Evolutionary conservation across 768 basidiomycete species (phyloP).

Genomic region (Boletus sp.): DNA sequence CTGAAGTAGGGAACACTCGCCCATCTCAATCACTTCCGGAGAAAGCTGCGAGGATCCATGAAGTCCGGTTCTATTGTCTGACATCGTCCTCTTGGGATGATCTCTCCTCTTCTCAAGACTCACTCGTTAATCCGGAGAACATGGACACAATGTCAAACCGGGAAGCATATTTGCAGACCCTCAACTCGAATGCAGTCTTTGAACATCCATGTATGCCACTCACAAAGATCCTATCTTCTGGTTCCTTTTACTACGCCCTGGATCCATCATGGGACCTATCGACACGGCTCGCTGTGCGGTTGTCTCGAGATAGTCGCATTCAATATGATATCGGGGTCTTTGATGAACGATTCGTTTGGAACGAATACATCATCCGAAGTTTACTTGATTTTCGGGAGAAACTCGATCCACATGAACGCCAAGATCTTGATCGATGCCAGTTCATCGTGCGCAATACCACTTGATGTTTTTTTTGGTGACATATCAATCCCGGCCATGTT

Average conservation of each 20-base stretch:
- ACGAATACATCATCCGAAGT: constrained; percentile 84
- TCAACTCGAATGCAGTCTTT: constrained; percentile 50
- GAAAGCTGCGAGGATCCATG: constrained; percentile 79
- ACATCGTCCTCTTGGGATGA: constrained; percentile 86
- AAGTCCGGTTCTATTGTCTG: constrained; percentile 87
- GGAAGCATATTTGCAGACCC: constrained; percentile 44
- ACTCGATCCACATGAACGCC: constrained; percentile 64
- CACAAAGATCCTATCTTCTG: constrained; percentile 86
- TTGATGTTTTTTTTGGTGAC: constrained; percentile 4
- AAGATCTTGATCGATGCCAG: constrained; percentile 77
- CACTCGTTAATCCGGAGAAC: constrained; percentile 55
- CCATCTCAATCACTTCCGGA: constrained; percentile 57
- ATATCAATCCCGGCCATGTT: constrained; percentile 7
- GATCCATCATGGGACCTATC: constrained; percentile 89
- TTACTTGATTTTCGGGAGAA: constrained; percentile 85
- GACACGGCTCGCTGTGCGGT: constrained; percentile 69
- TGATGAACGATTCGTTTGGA: constrained; percentile 93
- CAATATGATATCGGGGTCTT: constrained; percentile 56
- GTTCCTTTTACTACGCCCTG: constrained; percentile 90
- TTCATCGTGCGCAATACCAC: constrained; percentile 64
- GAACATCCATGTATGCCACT: constrained; percentile 92
- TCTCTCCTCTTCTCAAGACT: constrained; percentile 49
- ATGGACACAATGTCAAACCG: constrained; percentile 44
- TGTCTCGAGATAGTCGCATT: constrained; percentile 48
- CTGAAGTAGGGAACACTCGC: constrained; percentile 70